phyloP scores from a whole-genome alignment of 257 asterid genomes.

The Solanum appendiculatum region DNA sequence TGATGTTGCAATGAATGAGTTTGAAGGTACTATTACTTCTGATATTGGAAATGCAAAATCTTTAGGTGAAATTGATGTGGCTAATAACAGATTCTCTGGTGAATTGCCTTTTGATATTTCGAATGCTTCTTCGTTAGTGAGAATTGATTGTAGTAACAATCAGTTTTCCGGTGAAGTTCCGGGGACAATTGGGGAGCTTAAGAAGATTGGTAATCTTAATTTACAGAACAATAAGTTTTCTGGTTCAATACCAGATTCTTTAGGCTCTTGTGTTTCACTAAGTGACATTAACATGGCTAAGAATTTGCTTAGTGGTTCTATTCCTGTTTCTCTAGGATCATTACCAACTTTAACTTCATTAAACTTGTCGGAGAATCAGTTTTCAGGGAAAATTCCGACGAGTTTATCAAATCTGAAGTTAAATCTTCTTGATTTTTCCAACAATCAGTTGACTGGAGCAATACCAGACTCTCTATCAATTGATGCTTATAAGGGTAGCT shows the following conservation, averaged over 20 bases:
- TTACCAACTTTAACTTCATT: conserved; percentile 56
- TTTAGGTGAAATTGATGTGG: conserved; percentile 33
- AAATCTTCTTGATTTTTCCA: conserved; percentile 65
- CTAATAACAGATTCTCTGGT: conserved; percentile 43
- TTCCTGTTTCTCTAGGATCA: conserved; percentile 50
- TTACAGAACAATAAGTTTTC: conserved; percentile 52
- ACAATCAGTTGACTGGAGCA: conserved; percentile 50
- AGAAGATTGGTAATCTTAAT: conserved; percentile 35
- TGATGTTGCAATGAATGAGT: conserved; percentile 39
- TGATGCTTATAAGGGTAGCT: conserved; percentile 60
- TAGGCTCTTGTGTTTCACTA: conserved; percentile 52
- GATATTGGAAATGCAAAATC: conserved; percentile 54
- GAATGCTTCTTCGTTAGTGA: conserved; percentile 26
- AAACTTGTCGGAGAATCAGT: conserved; percentile 59
- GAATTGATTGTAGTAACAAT: conserved; percentile 49
- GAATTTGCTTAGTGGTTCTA: conserved; percentile 47
- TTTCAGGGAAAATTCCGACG: conserved; percentile 70
- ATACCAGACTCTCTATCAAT: conserved; percentile 51
- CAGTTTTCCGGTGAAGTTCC: conserved; percentile 62
- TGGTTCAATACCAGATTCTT: conserved; percentile 58
- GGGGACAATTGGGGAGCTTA: conserved; percentile 35
- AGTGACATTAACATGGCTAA: conserved; percentile 49
- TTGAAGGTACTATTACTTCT: conserved; percentile 54
- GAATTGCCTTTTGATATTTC: conserved; percentile 49
- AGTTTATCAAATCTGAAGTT: conserved; percentile 48